Conservation (phyloP, 1,139 yeast genomes). For the Geotrichum phurueaensis region DNA sequence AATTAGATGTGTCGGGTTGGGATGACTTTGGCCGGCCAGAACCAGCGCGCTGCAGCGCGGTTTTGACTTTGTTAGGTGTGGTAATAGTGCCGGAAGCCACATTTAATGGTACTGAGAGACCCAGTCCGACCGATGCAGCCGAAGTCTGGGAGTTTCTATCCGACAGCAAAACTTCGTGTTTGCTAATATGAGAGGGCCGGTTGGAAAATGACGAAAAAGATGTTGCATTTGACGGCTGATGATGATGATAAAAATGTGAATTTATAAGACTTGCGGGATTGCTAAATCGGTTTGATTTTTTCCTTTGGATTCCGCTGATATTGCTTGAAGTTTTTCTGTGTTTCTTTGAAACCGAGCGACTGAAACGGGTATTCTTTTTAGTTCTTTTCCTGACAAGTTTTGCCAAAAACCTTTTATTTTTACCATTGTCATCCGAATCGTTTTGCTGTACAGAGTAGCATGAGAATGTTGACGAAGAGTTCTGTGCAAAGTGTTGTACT, state of each 20-base stretch:
- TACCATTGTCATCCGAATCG: neutral
- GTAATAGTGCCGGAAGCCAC: conserved; percentile 7
- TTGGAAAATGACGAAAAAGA: conserved; percentile 10
- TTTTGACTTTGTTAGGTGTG: neutral
- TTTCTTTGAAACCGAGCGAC: neutral
- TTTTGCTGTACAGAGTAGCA: conserved; percentile 1
- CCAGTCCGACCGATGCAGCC: neutral
- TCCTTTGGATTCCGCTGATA: neutral
- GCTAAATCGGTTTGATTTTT: neutral
- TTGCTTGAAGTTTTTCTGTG: neutral
- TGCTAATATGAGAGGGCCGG: conserved; percentile 1
- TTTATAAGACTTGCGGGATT: neutral
- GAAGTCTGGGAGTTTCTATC: neutral
- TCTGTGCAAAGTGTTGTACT: conserved; percentile 14
- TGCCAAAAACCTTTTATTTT: neutral
- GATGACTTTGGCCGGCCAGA: neutral
- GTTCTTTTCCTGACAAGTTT: neutral
- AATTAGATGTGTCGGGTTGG: neutral
- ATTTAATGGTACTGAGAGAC: conserved; percentile 2
- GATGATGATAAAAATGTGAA: conserved; percentile 6
- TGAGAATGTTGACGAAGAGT: conserved; percentile 5
- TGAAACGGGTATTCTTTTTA: neutral
- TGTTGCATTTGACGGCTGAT: conserved; percentile 2
- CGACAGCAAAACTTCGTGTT: neutral
- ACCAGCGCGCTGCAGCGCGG: neutral